These are phyloP conservation scores for Colletotrichum endophyticum DNA, from an alignment of 2,329 filamentous ascomycete genomes.

Conservation along the genomic window DNA sequence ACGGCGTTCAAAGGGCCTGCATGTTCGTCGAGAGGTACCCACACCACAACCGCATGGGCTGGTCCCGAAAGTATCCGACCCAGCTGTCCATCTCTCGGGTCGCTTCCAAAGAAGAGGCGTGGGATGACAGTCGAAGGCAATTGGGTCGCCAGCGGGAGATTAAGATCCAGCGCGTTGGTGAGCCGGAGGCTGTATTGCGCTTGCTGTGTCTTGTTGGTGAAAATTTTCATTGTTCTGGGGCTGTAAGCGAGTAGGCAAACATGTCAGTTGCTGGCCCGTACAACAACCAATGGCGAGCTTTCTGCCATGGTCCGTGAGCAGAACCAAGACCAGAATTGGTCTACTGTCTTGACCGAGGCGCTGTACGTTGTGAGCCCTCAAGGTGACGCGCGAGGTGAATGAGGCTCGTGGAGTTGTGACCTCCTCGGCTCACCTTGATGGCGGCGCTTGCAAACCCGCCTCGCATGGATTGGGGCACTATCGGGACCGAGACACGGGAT, in stretches of 20 bases:
- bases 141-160: neutral
- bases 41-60: neutral
- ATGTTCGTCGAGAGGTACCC: neutral
- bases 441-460: neutral
- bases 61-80: slow-evolving; percentile 15
- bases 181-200: neutral
- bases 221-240: neutral
- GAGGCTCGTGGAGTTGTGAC: neutral
- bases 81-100: neutral
- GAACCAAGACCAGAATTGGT: neutral
- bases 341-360: neutral
- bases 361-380: neutral
- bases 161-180: neutral
- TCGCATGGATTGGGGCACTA: neutral
- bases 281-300: neutral
- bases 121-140: neutral
- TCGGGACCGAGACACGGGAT: neutral
- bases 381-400: neutral
- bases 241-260: neutral
- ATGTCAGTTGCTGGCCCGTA: neutral
- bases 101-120: neutral
- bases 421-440: slow-evolving; percentile 1
- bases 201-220: neutral
- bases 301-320: neutral
- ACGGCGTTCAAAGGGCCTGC: slow-evolving; percentile 1